Evolutionary conservation across 495 filamentous ascomycete species (phyloP).

Genomic region (Platismatia glauca): DNA sequence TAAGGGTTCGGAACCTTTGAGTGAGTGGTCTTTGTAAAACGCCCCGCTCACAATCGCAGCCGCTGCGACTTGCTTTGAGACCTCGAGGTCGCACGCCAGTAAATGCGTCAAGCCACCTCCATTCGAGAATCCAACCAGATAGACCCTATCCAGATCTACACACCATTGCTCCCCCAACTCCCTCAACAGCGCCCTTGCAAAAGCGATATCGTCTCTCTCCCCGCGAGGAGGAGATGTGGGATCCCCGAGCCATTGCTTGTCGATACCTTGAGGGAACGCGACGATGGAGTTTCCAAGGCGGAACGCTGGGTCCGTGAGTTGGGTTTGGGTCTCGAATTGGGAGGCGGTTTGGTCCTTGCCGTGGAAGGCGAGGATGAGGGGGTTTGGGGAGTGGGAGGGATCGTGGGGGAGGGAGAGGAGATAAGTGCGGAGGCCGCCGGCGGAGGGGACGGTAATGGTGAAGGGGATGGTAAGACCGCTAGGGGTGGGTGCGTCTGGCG

Average conservation of each 20-base stretch:
- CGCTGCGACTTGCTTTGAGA: neutral
- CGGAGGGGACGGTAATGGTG: neutral
- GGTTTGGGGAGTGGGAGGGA: neutral
- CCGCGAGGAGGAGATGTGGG: neutral
- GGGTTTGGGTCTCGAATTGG: conserved; percentile 1
- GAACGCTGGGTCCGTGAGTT: neutral
- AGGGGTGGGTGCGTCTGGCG: neutral
- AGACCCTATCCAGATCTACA: neutral
- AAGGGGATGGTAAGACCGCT: neutral
- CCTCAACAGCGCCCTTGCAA: neutral
- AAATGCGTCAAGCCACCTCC: neutral
- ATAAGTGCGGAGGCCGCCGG: neutral
- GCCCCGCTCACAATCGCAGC: conserved; percentile 1
- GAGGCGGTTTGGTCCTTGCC: conserved; percentile 2
- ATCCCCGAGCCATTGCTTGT: conserved; percentile 3
- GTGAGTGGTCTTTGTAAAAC: neutral
- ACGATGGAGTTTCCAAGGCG: neutral
- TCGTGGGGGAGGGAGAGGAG: neutral
- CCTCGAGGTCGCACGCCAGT: neutral
- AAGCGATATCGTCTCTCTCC: neutral
- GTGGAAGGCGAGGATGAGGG: conserved; percentile 9
- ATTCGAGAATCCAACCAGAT: conserved; percentile 2
- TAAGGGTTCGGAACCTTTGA: neutral
- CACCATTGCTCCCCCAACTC: neutral
- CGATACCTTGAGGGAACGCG: neutral